Evolutionary conservation across 1,139 yeast species (phyloP).

Genomic region (Yamadazyma songkhlaensis): DNA sequence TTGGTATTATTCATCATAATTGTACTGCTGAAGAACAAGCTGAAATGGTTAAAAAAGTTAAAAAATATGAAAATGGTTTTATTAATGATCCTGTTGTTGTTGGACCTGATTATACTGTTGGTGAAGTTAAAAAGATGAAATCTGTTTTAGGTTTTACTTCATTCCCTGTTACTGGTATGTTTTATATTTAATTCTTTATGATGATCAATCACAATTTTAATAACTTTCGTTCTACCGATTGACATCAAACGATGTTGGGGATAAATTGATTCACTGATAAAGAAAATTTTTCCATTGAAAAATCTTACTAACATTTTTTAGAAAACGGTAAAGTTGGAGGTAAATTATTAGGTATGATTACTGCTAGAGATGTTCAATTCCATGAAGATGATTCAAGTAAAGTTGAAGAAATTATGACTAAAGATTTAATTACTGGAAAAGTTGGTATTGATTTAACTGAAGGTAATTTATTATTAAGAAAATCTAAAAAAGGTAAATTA

Average conservation of each 20-base stretch:
- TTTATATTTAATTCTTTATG: slow-evolving; percentile 28
- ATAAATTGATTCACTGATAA: slow-evolving; percentile 30
- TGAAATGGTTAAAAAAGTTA: slow-evolving; percentile 94
- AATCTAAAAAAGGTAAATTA: slow-evolving; percentile 95
- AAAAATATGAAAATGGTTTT: slow-evolving; percentile 96
- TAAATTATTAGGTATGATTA: slow-evolving; percentile 89
- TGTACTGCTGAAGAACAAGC: slow-evolving; percentile 97
- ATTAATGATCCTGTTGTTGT: slow-evolving; percentile 92
- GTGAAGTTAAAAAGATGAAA: slow-evolving; percentile 74
- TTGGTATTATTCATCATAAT: slow-evolving; percentile 98
- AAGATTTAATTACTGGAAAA: slow-evolving; percentile 78
- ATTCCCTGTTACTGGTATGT: slow-evolving; percentile 99
- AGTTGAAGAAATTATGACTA: slow-evolving; percentile 85
- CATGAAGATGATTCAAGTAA: slow-evolving; percentile 65
- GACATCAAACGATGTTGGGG: slow-evolving; percentile 98
- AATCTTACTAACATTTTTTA: slow-evolving; percentile 27
- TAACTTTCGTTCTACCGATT: slow-evolving; percentile 99
- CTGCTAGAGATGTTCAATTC: slow-evolving; percentile 97
- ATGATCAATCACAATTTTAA: slow-evolving; percentile 51
- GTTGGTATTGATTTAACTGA: slow-evolving; percentile 77
- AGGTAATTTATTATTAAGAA: slow-evolving; percentile 88
- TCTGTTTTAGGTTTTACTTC: slow-evolving; percentile 86
- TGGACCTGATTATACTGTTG: slow-evolving; percentile 72
- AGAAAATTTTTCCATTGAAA: not conserved
- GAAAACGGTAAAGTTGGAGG: slow-evolving; percentile 87